Evolutionary conservation across 1,284 basidiomycete genomes (phyloP).

Genomic region (Ustilago vetiveriae): DNA sequence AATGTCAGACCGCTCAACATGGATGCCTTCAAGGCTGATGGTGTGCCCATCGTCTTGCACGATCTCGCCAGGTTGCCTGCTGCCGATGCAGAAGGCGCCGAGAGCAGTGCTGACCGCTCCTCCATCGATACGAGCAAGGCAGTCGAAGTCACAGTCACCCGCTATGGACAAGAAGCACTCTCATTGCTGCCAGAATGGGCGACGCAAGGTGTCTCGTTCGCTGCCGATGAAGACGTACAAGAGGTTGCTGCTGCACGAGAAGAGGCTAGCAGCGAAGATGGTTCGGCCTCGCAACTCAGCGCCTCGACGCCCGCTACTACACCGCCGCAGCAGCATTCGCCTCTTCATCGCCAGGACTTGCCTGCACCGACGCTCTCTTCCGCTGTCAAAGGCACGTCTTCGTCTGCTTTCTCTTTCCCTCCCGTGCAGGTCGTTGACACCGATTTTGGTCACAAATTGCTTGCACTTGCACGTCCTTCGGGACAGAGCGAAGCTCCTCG

Average conservation of each 20-base stretch:
- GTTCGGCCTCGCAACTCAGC: slow-evolving; percentile 13
- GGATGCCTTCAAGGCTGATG: slow-evolving; percentile 37
- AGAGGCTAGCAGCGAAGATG: slow-evolving; percentile 16
- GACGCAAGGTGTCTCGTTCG: slow-evolving; percentile 1
- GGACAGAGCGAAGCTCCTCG: slow-evolving; percentile 29
- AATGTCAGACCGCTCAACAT: slow-evolving; percentile 36
- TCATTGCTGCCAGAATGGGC: slow-evolving; percentile 30
- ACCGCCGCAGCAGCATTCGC: slow-evolving; percentile 29
- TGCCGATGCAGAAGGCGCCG: slow-evolving; percentile 3
- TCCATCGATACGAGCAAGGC: slow-evolving; percentile 13
- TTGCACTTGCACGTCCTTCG: slow-evolving; percentile 10
- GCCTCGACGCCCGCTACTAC: slow-evolving; percentile 27
- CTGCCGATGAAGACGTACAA: neutral
- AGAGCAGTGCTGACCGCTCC: slow-evolving; percentile 1
- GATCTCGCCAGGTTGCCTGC: slow-evolving; percentile 30
- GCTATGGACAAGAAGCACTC: slow-evolving; percentile 38
- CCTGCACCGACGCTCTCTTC: slow-evolving; percentile 17
- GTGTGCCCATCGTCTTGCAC: slow-evolving; percentile 31
- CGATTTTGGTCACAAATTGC: slow-evolving; percentile 43
- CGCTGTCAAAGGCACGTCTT: slow-evolving; percentile 1
- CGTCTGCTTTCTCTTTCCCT: slow-evolving; percentile 26
- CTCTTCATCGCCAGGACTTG: slow-evolving; percentile 37
- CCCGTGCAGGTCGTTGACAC: slow-evolving; percentile 55
- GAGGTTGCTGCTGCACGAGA: slow-evolving; percentile 3
- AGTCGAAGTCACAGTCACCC: slow-evolving; percentile 17